Base-by-base conservation (phyloP, 1,139 yeast species). In the Hansenula sp. region DNA sequence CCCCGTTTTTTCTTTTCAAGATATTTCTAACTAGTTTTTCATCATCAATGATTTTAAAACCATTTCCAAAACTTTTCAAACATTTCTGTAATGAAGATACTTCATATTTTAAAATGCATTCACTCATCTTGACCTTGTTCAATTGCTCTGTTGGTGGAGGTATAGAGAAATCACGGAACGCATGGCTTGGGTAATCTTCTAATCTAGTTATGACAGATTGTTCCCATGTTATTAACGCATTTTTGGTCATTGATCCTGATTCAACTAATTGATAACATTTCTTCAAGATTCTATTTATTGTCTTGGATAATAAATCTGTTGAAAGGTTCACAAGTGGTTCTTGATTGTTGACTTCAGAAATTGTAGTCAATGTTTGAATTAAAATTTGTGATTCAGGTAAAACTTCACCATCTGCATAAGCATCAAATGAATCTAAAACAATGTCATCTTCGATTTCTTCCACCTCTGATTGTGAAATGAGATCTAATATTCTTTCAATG, bases 351-450 rank as follows among this genome's bases (percentile, higher is more conserved):
- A 68, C 38, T 65, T 62, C 44, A 1, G 66, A 58, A 6, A 79
- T 43, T 2, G 76, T 68, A 0, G 81, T 67, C 7, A 80, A 55
- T 3, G 77, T 67, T 53, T 82, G 85, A 7, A 82, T 48, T 13
- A 84, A 47, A 28, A 83, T 64, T 2, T 74, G 64, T 28, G 79
- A 62, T 57, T 84, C 91, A 28, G 82, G 72, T 16, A 76, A 64
- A 1, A 81, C 70, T 39, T 80, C 86, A 13, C 81, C 79, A 36
- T 78, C 71, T 9, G 53, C 58, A 55, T 76, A 84, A 48, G 83
- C 74, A 54, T 84, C 91, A 61, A 79, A 84, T 0, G 81, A 70
- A 21, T 80, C 85, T 12, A 79, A 61, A 3, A 84, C 72, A 15
- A 74, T 66, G 17, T 75, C 81, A 19, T 65, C 72, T 25, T 75